A percentile compares a stretch with the other conserved stretches of the same genome.
Conservation (phyloP, 352 stramenopile genomes). For the Phytopythium ostracodes region DNA sequence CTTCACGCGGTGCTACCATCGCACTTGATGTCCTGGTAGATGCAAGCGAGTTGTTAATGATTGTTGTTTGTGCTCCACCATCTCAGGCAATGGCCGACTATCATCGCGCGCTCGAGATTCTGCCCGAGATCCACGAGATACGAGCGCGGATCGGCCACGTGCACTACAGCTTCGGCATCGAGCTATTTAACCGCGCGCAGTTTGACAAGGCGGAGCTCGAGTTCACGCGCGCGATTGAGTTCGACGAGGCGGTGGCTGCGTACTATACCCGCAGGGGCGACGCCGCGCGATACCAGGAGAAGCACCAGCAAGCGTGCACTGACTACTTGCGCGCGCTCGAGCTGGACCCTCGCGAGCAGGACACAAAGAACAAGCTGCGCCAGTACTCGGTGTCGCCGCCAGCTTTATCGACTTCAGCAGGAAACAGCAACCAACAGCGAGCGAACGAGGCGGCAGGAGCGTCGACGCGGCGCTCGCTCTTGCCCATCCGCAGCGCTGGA, state of each 20-base stretch:
- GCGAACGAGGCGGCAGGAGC: background rate
- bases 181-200: conserved; percentile 67
- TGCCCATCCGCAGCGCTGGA: background rate
- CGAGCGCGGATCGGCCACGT: conserved; percentile 63
- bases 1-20: conserved; percentile 49
- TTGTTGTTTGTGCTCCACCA: background rate
- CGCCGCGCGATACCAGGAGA: conserved; percentile 68
- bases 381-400: conserved; percentile 38
- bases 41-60: background rate
- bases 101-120: conserved; percentile 58
- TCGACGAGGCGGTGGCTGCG: conserved; percentile 43
- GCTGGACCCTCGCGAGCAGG: conserved; percentile 53
- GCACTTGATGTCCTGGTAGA: background rate
- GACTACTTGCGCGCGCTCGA: conserved; percentile 48
- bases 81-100: conserved; percentile 73
- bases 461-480: background rate
- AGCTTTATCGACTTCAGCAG: no score
- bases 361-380: conserved; percentile 62
- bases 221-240: conserved; percentile 49
- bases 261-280: conserved; percentile 77
- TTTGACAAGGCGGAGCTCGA: conserved; percentile 80
- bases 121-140: conserved; percentile 44
- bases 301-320: conserved; percentile 43
- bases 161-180: conserved; percentile 79
- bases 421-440: conserved; percentile 14